These are phyloP conservation scores for Sporothrix euskadiensis DNA, from an alignment of 2,329 filamentous ascomycete species.

Conservation along the genomic window DNA sequence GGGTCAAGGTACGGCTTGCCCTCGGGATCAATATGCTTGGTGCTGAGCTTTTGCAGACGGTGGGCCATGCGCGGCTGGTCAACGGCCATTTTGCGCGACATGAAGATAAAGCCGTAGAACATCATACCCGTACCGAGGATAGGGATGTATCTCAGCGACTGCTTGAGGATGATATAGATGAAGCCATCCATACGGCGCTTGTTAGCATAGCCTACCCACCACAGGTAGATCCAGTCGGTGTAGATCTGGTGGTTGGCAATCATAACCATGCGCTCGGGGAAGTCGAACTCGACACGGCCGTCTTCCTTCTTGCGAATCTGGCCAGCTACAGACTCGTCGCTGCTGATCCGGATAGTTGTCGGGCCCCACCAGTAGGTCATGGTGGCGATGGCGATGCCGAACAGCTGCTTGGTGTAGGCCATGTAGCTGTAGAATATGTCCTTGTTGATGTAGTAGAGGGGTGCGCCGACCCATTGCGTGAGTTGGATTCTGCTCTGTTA, in stretches of 20 bases:
- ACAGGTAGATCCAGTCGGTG: conserved; percentile 88
- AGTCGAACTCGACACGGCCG: conserved; percentile 73
- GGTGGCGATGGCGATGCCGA: conserved; percentile 74
- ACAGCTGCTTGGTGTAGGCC: conserved; percentile 81
- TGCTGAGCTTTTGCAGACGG: conserved; percentile 69
- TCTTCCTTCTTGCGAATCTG: conserved; percentile 70
- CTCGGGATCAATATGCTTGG: conserved; percentile 52
- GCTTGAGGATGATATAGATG: conserved; percentile 87
- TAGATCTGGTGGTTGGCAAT: conserved; percentile 90
- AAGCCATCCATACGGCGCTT: conserved; percentile 75
- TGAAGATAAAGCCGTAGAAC: conserved; percentile 88
- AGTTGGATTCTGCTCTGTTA: conserved; percentile 56
- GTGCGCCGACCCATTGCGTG: conserved; percentile 74
- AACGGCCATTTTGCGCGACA: conserved; percentile 83
- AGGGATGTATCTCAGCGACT: conserved; percentile 79
- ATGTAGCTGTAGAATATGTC: conserved; percentile 85
- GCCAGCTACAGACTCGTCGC: conserved; percentile 74
- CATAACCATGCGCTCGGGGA: conserved; percentile 77
- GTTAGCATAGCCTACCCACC: conserved; percentile 89
- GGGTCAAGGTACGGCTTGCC: conserved; percentile 64
- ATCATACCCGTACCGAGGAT: conserved; percentile 78
- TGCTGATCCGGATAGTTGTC: conserved; percentile 77
- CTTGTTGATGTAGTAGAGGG: conserved; percentile 73
- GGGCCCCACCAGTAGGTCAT: conserved; percentile 89
- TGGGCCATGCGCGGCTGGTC: conserved; percentile 75